These are phyloP conservation scores for Paratinospora sagittata DNA, from an alignment of 164 flowering plant genomes.

Conservation along the genomic window DNA sequence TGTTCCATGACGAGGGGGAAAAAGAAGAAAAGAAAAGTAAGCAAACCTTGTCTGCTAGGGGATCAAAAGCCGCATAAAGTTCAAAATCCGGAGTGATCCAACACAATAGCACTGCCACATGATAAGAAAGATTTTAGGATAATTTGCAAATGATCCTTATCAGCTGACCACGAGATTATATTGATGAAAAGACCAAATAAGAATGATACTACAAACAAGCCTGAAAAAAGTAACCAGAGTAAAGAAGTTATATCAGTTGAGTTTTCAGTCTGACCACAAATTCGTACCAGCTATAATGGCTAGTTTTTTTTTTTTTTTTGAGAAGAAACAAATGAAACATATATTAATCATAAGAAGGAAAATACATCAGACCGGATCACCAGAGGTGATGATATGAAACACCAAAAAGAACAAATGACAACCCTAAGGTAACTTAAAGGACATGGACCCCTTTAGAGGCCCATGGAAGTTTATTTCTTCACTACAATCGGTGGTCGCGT, in stretches of 20 bases:
- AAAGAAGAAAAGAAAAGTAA: background rate
- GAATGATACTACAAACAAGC: background rate
- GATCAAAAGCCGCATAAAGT: constrained; percentile 98
- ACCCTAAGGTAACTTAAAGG: too few species aligned
- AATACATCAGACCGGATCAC: too few species aligned
- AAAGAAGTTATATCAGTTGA: background rate
- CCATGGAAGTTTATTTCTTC: too few species aligned
- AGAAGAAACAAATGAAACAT: too few species aligned
- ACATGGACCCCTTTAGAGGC: too few species aligned
- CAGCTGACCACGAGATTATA: background rate
- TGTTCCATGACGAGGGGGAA: background rate
- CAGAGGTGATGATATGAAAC: too few species aligned
- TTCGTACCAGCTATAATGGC: background rate
- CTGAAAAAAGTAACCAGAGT: background rate
- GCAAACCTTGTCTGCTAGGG: constrained; percentile 95
- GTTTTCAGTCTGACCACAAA: background rate
- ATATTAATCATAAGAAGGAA: too few species aligned
- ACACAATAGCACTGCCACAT: constrained; percentile 79
- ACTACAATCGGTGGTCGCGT: too few species aligned
- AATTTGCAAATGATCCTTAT: background rate
- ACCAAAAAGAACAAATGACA: too few species aligned
- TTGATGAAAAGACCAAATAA: background rate
- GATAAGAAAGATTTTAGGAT: constrained; percentile 4
- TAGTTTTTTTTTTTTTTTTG: too few species aligned
- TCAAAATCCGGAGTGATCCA: constrained; percentile 98